A percentile compares a stretch with the other conserved stretches of the same genome.
These are phyloP conservation scores for Rhododendron henanense DNA, from an alignment of 148 eudicot genomes.

Conservation along the genomic window DNA sequence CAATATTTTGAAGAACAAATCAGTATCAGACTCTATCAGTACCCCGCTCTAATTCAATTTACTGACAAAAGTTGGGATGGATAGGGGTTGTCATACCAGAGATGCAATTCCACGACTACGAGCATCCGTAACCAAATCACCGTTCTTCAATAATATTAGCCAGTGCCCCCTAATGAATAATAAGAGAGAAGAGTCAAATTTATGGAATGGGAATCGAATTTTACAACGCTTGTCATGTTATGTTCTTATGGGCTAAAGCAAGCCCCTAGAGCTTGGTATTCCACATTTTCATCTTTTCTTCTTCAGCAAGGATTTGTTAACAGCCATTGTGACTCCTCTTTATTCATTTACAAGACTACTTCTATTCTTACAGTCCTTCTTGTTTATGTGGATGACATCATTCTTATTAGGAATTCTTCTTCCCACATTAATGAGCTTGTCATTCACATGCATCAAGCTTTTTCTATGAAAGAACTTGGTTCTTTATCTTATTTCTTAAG, in stretches of 20 bases:
- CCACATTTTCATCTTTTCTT: background rate
- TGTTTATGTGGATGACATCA: background rate
- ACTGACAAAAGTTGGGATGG: background rate
- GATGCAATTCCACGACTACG: background rate
- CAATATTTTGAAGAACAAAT: background rate
- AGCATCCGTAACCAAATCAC: background rate
- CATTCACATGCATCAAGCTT: background rate
- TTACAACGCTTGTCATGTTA: too few species aligned
- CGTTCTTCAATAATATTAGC: background rate
- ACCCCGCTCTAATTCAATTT: background rate
- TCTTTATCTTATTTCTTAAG: background rate
- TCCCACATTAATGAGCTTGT: background rate
- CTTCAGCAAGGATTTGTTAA: background rate
- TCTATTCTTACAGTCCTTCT: background rate
- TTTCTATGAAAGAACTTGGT: background rate
- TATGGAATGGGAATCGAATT: too few species aligned
- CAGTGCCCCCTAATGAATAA: background rate
- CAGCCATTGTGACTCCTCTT: background rate
- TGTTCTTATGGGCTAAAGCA: background rate
- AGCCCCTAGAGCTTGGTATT: background rate
- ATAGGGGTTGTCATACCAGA: background rate
- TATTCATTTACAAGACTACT: background rate
- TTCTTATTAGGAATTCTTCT: background rate
- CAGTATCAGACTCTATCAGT: too few species aligned
- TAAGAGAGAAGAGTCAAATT: background rate